Evolutionary conservation across 331 rosid species (phyloP), one percentile per base, ranked within the genome.

Genomic region (Spiraea crenata): DNA sequence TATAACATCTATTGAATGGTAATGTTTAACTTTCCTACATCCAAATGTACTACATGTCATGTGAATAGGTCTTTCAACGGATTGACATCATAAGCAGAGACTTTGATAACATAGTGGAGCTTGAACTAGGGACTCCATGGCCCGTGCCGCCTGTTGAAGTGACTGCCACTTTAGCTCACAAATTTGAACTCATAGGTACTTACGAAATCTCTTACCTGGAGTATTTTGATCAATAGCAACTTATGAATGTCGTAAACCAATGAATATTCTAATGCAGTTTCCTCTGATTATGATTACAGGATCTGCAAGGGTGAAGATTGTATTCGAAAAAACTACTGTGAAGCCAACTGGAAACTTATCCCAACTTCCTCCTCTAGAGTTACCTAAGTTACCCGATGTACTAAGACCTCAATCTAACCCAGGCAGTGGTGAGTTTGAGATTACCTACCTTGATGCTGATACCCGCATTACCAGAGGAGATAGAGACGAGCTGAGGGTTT

Each of bases 81-180:
- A 91, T 91, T 62, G 99, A 93, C 70, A 63, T 87, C 74, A 19
- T 91, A 1, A 89, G 93, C 84, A 89, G 85, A 59, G 96, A 93
- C 79, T 93, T 93, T 75, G 97, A 93, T 61, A 93, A 93, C 73
- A 89, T 93, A 58, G 97, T 78, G 54, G 99, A 91, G 54, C 88
- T 91, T 71, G 86, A 89, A 74, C 73, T 93, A 73, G 99, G 97
- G 62, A 76, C 84, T 74, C 99, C 99, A 9, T 93, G 99, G 97
- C 99, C 99, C 9, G 70, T 93, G 4, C 91, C 89, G 2, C 95
- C 91, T 1, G 49, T 80, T 3, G 90, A 91, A 74, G 82, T 77
- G 67, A 89, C 97, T 20, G 95, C 97, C 76, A 91, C 97, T 1
- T 81, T 95, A 77, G 97, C 97, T 75, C 97, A 95, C 87, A 89